Evolutionary conservation across 1,139 yeast species (phyloP).

Genomic region (Blastobotrys persicus): DNA sequence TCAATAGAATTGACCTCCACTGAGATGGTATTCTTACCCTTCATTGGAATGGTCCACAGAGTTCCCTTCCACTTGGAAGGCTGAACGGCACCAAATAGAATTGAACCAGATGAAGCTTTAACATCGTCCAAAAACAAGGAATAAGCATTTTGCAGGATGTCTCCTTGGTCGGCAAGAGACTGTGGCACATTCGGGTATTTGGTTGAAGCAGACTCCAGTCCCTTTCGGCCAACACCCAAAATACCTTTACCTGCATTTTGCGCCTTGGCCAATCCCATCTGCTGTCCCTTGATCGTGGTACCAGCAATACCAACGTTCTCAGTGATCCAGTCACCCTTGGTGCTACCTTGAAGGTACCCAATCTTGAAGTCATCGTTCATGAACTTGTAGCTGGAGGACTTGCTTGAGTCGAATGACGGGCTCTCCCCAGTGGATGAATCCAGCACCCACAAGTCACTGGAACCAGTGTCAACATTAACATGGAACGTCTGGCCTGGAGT

Average conservation of each 20-base stretch:
- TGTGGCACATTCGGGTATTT: conserved; percentile 25
- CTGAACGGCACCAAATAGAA: conserved; percentile 62
- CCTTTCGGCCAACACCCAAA: conserved; percentile 51
- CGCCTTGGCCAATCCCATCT: conserved; percentile 54
- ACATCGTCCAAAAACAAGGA: conserved; percentile 52
- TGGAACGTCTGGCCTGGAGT: conserved; percentile 18
- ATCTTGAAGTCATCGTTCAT: conserved; percentile 40
- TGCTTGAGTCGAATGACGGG: conserved; percentile 10
- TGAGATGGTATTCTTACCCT: conserved; percentile 16
- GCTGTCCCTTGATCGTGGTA: conserved; percentile 42
- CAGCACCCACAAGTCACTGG: conserved; percentile 96
- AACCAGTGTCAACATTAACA: conserved; percentile 57
- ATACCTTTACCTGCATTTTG: conserved; percentile 49
- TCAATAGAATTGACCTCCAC: conserved; percentile 19
- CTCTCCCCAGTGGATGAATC: conserved; percentile 63
- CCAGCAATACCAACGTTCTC: conserved; percentile 48
- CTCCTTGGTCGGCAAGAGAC: conserved; percentile 21
- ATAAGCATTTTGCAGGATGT: conserved; percentile 48
- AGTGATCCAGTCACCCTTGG: conserved; percentile 58
- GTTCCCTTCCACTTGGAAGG: conserved; percentile 51
- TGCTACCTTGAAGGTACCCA: conserved; percentile 53
- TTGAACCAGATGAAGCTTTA: conserved; percentile 44
- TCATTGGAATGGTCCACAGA: conserved; percentile 35
- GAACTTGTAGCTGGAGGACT: conserved; percentile 38
- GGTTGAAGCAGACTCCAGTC: conserved; percentile 38